These are phyloP conservation scores for Heliosperma pusillum DNA, from an alignment of 148 eudicot species.

Conservation along the genomic window DNA sequence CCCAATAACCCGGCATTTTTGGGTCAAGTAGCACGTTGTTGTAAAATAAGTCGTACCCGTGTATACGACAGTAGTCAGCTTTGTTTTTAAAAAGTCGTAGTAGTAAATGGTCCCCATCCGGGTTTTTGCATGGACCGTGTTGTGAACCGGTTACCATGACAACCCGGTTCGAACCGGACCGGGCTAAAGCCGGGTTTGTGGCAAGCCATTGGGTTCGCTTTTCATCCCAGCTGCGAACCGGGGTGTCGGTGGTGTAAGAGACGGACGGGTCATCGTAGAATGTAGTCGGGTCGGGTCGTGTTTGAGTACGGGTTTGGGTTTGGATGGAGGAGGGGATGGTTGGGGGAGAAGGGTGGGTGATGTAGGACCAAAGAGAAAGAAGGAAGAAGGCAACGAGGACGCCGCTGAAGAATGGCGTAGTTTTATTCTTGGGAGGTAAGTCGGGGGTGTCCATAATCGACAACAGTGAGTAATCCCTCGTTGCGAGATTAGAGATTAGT, in stretches of 20 bases:
- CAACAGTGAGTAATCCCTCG: background rate
- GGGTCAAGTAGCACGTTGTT: slow-evolving; percentile 68
- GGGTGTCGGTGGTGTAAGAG: slow-evolving; percentile 39
- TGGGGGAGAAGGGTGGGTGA: slow-evolving; percentile 3
- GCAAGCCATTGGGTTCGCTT: slow-evolving; percentile 58
- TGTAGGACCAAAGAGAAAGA: slow-evolving; percentile 52
- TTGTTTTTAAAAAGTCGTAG: slow-evolving; percentile 74
- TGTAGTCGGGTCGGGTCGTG: slow-evolving; percentile 32
- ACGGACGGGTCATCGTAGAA: slow-evolving; percentile 64
- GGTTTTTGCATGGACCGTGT: slow-evolving; percentile 61
- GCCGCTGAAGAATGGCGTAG: slow-evolving; percentile 39
- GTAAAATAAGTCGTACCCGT: slow-evolving; percentile 72
- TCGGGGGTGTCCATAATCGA: background rate
- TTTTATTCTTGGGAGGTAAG: slow-evolving; percentile 8
- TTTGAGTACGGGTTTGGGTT: background rate
- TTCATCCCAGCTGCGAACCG: slow-evolving; percentile 62
- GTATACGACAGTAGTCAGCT: slow-evolving; percentile 79
- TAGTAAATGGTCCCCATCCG: slow-evolving; percentile 61
- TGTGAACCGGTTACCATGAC: slow-evolving; percentile 75
- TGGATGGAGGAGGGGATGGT: slow-evolving; percentile 7
- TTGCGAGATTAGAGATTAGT: too few species aligned
- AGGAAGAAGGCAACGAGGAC: slow-evolving; percentile 38
- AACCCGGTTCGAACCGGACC: slow-evolving; percentile 26
- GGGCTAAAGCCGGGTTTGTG: slow-evolving; percentile 42
- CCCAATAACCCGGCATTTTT: slow-evolving; percentile 66